Conservation (phyloP, 805 yeast genomes). For the Pichia cabralensis region DNA sequence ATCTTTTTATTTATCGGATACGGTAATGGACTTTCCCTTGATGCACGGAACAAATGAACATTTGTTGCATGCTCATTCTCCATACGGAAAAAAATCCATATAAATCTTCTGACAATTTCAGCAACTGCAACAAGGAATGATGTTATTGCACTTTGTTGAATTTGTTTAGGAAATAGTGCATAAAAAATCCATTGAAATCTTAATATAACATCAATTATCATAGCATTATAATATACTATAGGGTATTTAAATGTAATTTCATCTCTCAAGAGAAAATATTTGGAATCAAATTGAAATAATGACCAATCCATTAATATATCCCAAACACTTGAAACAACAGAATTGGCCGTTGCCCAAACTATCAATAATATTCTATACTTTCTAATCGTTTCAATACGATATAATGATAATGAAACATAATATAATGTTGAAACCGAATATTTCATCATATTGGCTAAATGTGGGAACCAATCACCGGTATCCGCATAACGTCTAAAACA, state of each 20-base stretch:
- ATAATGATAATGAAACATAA: conserved; percentile 64
- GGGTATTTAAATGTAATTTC: conserved; percentile 55
- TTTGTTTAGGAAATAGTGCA: conserved; percentile 61
- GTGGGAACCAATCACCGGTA: conserved; percentile 95
- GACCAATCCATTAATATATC: conserved; percentile 97
- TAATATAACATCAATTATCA: conserved; percentile 59
- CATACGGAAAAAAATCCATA: conserved; percentile 89
- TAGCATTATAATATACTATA: conserved; percentile 62
- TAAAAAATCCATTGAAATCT: conserved; percentile 92
- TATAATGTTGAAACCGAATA: conserved; percentile 59
- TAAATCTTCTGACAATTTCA: conserved; percentile 70
- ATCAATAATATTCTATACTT: conserved; percentile 51
- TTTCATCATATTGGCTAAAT: conserved; percentile 78
- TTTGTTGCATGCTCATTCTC: conserved; percentile 95
- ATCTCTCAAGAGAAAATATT: conserved; percentile 54
- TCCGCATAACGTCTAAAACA: conserved; percentile 87
- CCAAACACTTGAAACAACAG: conserved; percentile 67
- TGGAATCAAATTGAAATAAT: conserved; percentile 54
- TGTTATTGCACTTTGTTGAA: conserved; percentile 81
- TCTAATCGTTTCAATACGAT: conserved; percentile 48
- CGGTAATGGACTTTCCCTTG: conserved; percentile 81
- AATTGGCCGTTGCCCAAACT: conserved; percentile 62
- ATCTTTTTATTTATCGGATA: conserved; percentile 35
- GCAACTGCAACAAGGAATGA: conserved; percentile 77
- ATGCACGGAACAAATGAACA: conserved; percentile 75